These are phyloP conservation scores for Alloteropsis angusta DNA, from an alignment of 202 grass and related monocot species.

Conservation along the genomic window DNA sequence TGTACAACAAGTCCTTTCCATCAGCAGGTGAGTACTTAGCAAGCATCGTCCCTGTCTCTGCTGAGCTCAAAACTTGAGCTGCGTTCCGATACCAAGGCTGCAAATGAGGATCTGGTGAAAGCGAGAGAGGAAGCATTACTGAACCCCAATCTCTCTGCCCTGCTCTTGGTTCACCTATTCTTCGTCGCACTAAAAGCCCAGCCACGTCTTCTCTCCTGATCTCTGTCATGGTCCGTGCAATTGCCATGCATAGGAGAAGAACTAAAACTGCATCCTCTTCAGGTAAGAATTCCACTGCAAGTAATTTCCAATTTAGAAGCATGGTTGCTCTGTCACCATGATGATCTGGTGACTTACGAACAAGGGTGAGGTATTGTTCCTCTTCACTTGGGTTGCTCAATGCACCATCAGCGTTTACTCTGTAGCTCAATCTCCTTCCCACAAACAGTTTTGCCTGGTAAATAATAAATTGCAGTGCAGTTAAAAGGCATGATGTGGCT, in stretches of 20 bases:
- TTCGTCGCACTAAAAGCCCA: conserved; percentile 58
- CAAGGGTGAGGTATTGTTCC: conserved; percentile 60
- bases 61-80: conserved; percentile 43
- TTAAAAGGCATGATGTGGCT: neutral
- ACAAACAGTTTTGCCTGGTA: conserved; percentile 53
- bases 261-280: conserved; percentile 70
- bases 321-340: conserved; percentile 52
- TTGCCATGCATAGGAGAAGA: conserved; percentile 67
- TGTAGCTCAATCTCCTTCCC: conserved; percentile 67
- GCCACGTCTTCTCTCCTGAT: conserved; percentile 63
- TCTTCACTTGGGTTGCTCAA: conserved; percentile 36
- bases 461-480: neutral
- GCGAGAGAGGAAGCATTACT: conserved; percentile 36
- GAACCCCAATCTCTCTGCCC: conserved; percentile 82
- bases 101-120: conserved; percentile 43
- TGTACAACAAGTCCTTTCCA: conserved; percentile 69
- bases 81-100: conserved; percentile 76
- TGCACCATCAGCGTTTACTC: conserved; percentile 35
- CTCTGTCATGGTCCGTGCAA: conserved; percentile 61
- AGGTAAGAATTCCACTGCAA: conserved; percentile 70
- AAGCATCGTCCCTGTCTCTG: conserved; percentile 30
- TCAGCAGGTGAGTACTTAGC: conserved; percentile 63
- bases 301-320: conserved; percentile 73
- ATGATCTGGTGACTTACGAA: conserved; percentile 45
- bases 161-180: conserved; percentile 44